Percentiles rank a stretch among this genome's conserved stretches.
These are phyloP conservation scores for Tinospora cordifolia DNA, from an alignment of 164 flowering plant genomes.

Conservation along the genomic window DNA sequence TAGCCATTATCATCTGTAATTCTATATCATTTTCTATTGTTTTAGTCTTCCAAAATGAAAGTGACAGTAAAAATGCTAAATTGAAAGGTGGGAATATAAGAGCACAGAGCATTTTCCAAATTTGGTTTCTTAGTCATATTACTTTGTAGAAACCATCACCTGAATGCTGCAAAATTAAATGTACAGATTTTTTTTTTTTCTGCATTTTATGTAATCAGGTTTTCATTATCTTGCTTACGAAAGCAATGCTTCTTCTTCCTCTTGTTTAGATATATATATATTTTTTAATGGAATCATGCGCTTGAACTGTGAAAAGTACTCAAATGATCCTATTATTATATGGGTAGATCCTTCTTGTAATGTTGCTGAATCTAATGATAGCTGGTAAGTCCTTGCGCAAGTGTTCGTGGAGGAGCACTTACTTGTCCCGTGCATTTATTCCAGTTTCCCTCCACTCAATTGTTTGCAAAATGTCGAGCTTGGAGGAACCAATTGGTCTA, in stretches of 20 bases:
- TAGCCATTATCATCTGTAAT: too few species aligned
- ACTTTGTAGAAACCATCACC: not conserved
- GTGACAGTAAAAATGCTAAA: not conserved
- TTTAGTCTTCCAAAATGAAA: not conserved
- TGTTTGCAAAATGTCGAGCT: constrained; percentile 64
- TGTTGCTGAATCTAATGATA: constrained; percentile 21
- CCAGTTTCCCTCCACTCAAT: constrained; percentile 24
- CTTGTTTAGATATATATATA: not conserved
- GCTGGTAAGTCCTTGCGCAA: constrained; percentile 17
- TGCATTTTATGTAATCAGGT: not conserved
- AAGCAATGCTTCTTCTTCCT: not conserved
- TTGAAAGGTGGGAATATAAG: not conserved
- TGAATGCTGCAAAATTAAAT: not conserved
- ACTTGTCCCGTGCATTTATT: constrained; percentile 19
- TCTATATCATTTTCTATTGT: not conserved
- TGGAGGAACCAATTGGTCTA: constrained; percentile 78
- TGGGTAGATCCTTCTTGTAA: constrained; percentile 1
- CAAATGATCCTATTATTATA: constrained; percentile 4
- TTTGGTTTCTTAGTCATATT: not conserved
- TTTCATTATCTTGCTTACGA: not conserved
- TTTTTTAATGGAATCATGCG: constrained; percentile 9
- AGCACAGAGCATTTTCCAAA: not conserved
- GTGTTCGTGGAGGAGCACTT: constrained; percentile 18
- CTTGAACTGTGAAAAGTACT: constrained; percentile 8
- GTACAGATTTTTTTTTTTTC: not conserved